Percentiles rank a stretch among this genome's conserved stretches.
phyloP scores from a whole-genome alignment of 306 rosid genomes.

The Neltuma alba region DNA sequence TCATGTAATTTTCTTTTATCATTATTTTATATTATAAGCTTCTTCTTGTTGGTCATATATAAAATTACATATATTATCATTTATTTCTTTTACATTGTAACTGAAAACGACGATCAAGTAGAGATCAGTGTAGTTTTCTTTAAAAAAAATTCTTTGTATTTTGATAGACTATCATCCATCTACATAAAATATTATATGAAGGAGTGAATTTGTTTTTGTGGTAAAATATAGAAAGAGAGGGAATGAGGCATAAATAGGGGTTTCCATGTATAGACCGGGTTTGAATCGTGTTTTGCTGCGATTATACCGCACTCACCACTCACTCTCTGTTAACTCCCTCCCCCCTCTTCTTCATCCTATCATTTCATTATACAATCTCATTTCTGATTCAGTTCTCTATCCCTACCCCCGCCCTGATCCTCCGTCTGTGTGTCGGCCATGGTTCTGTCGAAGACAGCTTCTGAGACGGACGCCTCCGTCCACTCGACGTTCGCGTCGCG shows the following conservation, averaged over 20 bases:
- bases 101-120: too few relatives aligned
- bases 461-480: slow-evolving; percentile 64
- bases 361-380: neutral
- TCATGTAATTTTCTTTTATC: neutral
- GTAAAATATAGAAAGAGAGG: neutral
- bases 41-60: too few relatives aligned
- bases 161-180: too few relatives aligned
- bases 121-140: too few relatives aligned
- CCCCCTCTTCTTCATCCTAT: neutral
- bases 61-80: too few relatives aligned
- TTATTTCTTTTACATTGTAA: too few relatives aligned
- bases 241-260: neutral
- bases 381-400: neutral
- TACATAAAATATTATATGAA: too few relatives aligned
- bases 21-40: too few relatives aligned
- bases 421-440: slow-evolving; percentile 23
- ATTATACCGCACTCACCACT: neutral
- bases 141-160: too few relatives aligned
- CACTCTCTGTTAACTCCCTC: neutral
- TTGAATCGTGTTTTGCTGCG: neutral
- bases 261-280: neutral
- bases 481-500: slow-evolving; percentile 89
- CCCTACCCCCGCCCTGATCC: neutral
- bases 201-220: too few relatives aligned
- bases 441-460: slow-evolving; percentile 70